phyloP scores from a whole-genome alignment of 768 basidiomycete genomes.

The Candolleomyces aberdarensis region DNA sequence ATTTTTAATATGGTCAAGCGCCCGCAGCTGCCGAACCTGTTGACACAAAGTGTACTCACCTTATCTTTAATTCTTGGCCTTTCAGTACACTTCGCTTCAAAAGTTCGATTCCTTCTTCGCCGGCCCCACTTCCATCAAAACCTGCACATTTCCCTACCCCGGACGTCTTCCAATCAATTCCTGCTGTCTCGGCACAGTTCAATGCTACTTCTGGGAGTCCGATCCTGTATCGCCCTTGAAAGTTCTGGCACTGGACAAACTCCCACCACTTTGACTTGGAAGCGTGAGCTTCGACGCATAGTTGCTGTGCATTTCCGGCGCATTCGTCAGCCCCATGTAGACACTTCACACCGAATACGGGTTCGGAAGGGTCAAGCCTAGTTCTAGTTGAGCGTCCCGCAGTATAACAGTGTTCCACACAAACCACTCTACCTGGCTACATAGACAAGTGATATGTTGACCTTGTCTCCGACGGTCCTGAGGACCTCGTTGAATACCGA shows the following conservation, averaged over 20 bases:
- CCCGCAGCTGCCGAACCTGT: background rate
- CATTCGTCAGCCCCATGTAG: constrained; percentile 82
- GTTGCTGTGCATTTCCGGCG: constrained; percentile 83
- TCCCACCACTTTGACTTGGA: constrained; percentile 69
- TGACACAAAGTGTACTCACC: constrained; percentile 35
- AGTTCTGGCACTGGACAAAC: constrained; percentile 81
- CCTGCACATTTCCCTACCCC: constrained; percentile 58
- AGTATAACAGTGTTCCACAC: background rate
- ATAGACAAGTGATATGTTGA: constrained; percentile 69
- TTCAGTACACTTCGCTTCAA: constrained; percentile 24
- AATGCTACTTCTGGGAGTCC: constrained; percentile 63
- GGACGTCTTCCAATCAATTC: constrained; percentile 67
- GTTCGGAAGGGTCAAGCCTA: constrained; percentile 62
- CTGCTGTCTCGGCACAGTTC: constrained; percentile 59
- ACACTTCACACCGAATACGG: constrained; percentile 77
- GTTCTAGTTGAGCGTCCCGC: constrained; percentile 2
- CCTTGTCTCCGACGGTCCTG: constrained; percentile 54
- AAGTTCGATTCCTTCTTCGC: constrained; percentile 23
- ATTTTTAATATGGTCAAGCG: background rate
- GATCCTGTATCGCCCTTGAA: constrained; percentile 55
- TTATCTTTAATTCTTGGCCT: constrained; percentile 47
- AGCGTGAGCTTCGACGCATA: constrained; percentile 70
- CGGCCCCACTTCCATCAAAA: constrained; percentile 54
- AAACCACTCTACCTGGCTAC: constrained; percentile 60
- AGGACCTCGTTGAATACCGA: constrained; percentile 71